Conservation (phyloP, 768 basidiomycete genomes). For the Boletus fagicola region DNA sequence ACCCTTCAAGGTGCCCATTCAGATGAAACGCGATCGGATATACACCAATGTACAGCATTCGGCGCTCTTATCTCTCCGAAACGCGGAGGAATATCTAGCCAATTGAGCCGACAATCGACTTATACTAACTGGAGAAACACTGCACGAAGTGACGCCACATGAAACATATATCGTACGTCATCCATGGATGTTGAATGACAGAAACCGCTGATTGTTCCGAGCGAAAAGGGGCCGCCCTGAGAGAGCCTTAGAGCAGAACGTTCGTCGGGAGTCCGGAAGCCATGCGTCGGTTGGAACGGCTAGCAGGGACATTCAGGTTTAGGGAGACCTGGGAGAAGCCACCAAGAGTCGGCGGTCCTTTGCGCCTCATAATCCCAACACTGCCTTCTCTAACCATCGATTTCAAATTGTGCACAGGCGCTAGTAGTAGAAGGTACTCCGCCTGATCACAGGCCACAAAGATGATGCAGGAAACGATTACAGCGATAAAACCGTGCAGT, state of each 20-base stretch:
- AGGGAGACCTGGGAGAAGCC: neutral
- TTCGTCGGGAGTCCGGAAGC: neutral
- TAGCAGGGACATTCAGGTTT: neutral
- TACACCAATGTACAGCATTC: neutral
- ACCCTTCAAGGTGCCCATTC: neutral
- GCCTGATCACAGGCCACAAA: neutral
- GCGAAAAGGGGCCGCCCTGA: neutral
- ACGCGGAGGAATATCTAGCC: neutral
- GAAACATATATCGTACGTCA: neutral
- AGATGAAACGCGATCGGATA: constrained; percentile 6
- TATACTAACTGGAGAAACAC: neutral
- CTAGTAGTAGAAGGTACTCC: neutral
- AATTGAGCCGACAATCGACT: constrained; percentile 1
- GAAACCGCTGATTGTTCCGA: neutral
- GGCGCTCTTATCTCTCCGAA: neutral
- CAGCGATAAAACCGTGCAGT: neutral
- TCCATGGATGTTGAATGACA: neutral
- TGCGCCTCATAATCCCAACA: neutral
- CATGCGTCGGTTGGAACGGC: constrained; percentile 1
- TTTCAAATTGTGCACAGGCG: neutral
- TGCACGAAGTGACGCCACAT: neutral
- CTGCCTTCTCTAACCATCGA: neutral
- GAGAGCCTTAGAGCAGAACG: neutral
- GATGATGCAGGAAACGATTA: neutral
- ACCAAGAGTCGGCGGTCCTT: neutral